Evolutionary conservation across 2,329 filamentous ascomycete genomes (phyloP), one percentile per base, ranked within the genome.

Genomic region (Botrytis fragariae): DNA sequence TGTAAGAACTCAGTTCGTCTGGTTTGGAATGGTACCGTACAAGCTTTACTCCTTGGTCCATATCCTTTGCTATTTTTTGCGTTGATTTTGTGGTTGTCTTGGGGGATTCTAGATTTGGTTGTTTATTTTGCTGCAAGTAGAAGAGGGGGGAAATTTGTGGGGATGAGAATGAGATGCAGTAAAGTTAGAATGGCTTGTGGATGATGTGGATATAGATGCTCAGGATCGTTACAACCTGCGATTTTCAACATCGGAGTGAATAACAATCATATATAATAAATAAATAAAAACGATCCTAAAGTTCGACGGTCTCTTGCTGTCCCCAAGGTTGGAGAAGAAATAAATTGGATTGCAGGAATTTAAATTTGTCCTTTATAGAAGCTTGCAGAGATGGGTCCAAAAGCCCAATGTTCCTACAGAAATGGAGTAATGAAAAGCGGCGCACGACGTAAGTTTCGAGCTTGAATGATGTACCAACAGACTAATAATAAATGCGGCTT

Each of bases 1-100:
- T 63, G 25, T 20, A 44, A 45, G n/a, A 63, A 63, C 61, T 63
- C 61, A 63, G 61, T 63, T 44, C 61, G 39, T 63, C 61, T 63
- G n/a, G 61, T 63, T 63, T 63, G 14, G 61, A 63, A 20, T 29
- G 61, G 39, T 29, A 29, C 14, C 14, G 9, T 42, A 29, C 29
- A n/a, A 62, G 57, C 57, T 60, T 63, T 63, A 63, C n/a, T 42
- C 61, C 61, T 63, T 32, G 39, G n/a, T 32, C 25, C 18, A 22
- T 63, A 44, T 63, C 61, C 45, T 63, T 63, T 63, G 61, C 9
- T 20, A 63, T 63, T 63, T 63, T 63, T 44, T 20, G 12, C 12
- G n/a, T 22, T n/a, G 16, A 2, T 18, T 63, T 45, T 44, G 16
- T 18, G 61, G 61, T 25, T 25, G 45, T 2, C 22, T 51, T 25